phyloP scores from a whole-genome alignment of 176 grass and related monocot species.

The Hordeum marinum region DNA sequence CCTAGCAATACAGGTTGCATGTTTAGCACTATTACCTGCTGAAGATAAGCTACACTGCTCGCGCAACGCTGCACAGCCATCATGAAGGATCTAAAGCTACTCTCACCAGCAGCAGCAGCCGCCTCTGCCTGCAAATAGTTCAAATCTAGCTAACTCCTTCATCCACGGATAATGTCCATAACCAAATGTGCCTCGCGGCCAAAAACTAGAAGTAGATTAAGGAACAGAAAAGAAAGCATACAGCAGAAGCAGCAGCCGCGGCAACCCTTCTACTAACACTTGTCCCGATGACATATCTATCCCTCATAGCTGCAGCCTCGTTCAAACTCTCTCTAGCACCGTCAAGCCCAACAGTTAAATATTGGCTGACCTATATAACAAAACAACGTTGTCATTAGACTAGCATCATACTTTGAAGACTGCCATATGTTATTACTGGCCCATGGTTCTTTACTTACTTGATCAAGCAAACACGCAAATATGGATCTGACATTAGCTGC shows the following conservation, averaged over 20 bases:
- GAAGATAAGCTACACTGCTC: constrained; percentile 92
- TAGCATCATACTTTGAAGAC: constrained; percentile 13
- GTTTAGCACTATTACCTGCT: constrained; percentile 65
- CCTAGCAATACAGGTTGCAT: constrained; percentile 28
- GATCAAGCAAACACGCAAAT: constrained; percentile 90
- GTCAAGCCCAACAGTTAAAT: constrained; percentile 95
- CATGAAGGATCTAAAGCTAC: constrained; percentile 95
- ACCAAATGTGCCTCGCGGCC: not conserved
- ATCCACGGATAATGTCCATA: not conserved
- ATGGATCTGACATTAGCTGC: constrained; percentile 76
- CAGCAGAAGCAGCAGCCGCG: constrained; percentile 77
- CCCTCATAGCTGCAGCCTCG: constrained; percentile 70
- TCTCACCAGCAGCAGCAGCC: constrained; percentile 81
- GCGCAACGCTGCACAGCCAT: constrained; percentile 92
- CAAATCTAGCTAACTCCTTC: constrained; percentile 17
- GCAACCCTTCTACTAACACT: constrained; percentile 96
- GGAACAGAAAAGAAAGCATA: constrained; percentile 38
- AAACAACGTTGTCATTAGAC: constrained; percentile 20
- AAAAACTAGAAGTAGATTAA: constrained; percentile 14
- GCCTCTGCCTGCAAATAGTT: constrained; percentile 74
- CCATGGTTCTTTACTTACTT: constrained; percentile 60
- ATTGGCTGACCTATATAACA: constrained; percentile 73
- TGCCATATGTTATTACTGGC: not conserved
- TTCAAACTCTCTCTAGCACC: constrained; percentile 91
- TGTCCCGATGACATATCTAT: constrained; percentile 77